Evolutionary conservation across 2,329 filamentous ascomycete species (phyloP), one percentile per base, ranked within the genome.

Genomic region (Neopestalotiopsis sp.): DNA sequence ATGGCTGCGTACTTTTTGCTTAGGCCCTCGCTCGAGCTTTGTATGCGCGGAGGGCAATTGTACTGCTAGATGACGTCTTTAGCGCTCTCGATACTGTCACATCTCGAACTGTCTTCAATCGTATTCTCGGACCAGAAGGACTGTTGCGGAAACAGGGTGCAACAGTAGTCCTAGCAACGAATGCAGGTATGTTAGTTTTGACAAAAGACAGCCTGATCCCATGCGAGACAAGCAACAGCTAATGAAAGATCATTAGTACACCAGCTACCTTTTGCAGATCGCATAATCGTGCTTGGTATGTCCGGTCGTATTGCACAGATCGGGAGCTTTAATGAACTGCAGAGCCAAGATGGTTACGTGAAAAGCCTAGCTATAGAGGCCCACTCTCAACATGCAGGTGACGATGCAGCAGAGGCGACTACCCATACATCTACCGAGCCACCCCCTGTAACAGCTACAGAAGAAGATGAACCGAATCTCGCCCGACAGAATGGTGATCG

Each of bases 1-100:
- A 17, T 14, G n/a, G 59, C 24, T 28, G 10, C 20, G 57, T 6
- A 2, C n/a, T 14, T 12, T 74, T 73, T 63, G 75, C 30, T 10
- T n/a, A 81, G 80, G 78, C 80, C 2, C 76, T 83, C 9, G 81
- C 81, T 0, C 76, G 81, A 34, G 79, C 79, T 1, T 58, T 82
- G 1, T 82, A 77, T 69, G 71, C 78, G 3, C 71, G 73, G 7
- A 74, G 71, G 13, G 69, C 76, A 1, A 75, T 78, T 1, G 67
- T 76, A 2, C 40, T 82, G 1, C 68, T 82, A 0, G 81, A 82
- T 42, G 81, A 82, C 65, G 74, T 73, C 2, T 79, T 82, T 61
- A 81, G 78, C 56, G 79, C 76, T 1, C 69, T 82, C 1, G 81
- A 82, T 58, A 75, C 74, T 1, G 73, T 76, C n/a, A 83, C 81